Evolutionary conservation across 768 basidiomycete species (phyloP).

Genomic region (Kondoa malvinella): DNA sequence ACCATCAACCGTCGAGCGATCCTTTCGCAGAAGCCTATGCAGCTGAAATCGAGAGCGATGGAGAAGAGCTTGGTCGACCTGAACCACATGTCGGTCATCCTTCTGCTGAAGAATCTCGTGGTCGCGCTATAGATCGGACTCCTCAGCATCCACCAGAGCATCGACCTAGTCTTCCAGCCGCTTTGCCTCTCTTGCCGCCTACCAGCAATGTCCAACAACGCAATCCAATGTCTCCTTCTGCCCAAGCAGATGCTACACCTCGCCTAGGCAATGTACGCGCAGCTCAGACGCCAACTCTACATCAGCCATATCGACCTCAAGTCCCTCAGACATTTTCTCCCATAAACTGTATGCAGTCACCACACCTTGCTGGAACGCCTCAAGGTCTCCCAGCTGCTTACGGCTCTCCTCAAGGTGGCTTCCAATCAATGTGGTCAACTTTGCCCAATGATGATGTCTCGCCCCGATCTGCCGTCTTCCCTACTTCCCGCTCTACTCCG

Average conservation of each 20-base stretch:
- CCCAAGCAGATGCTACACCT: not conserved
- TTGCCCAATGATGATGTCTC: not conserved
- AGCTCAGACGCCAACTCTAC: not conserved
- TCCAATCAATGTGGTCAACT: not conserved
- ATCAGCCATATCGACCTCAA: not conserved
- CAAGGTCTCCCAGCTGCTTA: not conserved
- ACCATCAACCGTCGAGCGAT: not conserved
- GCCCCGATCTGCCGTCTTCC: not conserved
- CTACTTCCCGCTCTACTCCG: not conserved
- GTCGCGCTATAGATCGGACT: not conserved
- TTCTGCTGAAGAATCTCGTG: not conserved
- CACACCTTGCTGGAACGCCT: too few relatives aligned
- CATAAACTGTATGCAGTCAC: not conserved
- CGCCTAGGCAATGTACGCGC: not conserved
- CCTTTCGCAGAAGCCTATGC: not conserved
- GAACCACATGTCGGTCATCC: not conserved
- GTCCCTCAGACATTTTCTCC: not conserved
- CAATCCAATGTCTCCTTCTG: not conserved
- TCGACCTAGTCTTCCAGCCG: not conserved
- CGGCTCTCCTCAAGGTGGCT: not conserved
- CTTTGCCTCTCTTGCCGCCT: not conserved
- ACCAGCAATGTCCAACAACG: not conserved
- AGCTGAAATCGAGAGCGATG: not conserved
- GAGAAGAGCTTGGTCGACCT: not conserved
- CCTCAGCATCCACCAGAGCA: not conserved